A percentile compares a stretch with the other conserved stretches of the same genome.
These are phyloP conservation scores for Collybia sordida DNA, from an alignment of 768 basidiomycete species.

Conservation along the genomic window DNA sequence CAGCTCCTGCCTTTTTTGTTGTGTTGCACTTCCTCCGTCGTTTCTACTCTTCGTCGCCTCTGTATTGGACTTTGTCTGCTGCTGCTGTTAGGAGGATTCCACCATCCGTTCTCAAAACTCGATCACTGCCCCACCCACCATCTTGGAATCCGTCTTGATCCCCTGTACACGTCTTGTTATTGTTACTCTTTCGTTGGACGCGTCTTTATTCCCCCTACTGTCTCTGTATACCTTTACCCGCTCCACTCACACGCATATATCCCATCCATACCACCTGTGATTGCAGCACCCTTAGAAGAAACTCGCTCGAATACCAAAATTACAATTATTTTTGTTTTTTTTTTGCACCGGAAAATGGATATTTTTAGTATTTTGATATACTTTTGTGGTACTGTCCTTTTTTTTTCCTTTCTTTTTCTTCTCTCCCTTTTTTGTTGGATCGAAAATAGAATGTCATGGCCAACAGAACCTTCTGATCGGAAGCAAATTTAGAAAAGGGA, in stretches of 20 bases:
- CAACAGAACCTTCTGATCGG: slow-evolving; percentile 45
- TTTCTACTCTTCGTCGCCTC: background rate
- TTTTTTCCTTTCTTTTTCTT: slow-evolving; percentile 13
- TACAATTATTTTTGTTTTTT: slow-evolving; percentile 5
- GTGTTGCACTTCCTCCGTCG: background rate
- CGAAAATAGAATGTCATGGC: slow-evolving; percentile 28
- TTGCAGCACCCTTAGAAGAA: no score
- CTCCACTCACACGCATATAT: slow-evolving; percentile 4
- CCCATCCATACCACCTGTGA: slow-evolving; percentile 13
- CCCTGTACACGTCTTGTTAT: slow-evolving; percentile 17
- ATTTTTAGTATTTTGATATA: no score
- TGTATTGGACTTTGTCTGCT: slow-evolving; percentile 15
- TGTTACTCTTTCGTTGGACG: slow-evolving; percentile 10
- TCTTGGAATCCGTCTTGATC: slow-evolving; percentile 30
- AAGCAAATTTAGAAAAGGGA: slow-evolving; percentile 18
- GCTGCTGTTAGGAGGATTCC: slow-evolving; percentile 10
- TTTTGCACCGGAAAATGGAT: no score
- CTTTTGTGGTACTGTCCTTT: no score
- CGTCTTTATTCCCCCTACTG: slow-evolving; percentile 4
- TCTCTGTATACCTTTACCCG: slow-evolving; percentile 17
- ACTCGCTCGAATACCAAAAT: background rate
- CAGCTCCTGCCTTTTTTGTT: background rate
- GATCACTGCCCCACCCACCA: slow-evolving; percentile 17
- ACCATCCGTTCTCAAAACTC: slow-evolving; percentile 15
- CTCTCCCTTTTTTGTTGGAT: slow-evolving; percentile 17